Base-by-base conservation (phyloP, 257 asterid species). In the Lycium ferocissimum region DNA sequence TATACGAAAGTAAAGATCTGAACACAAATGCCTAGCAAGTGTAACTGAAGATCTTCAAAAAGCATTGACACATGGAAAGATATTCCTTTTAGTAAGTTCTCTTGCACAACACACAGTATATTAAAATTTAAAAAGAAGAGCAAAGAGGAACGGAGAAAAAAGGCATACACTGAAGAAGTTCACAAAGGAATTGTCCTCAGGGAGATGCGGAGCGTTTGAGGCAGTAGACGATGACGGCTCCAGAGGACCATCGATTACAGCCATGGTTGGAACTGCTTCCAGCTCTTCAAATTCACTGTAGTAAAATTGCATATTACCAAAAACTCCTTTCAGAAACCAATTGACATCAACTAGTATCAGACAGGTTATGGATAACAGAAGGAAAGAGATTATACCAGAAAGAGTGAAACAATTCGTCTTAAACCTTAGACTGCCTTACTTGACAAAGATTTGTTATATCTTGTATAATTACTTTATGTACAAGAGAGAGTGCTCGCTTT, bases 231-330 rank as follows among this genome's bases (percentile, higher is more conserved):
- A 85, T 86, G 98, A 80, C 49, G 97, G 96, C 93, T 96, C 98
- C 47, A 94, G 86, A 79, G 98, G 96, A 84, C 98, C 97, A 86
- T 96, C 98, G 88, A 94, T 94, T 58, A 92, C 95, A 33, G 97
- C 94, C 88, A 92, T 88, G 26, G 97, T 89, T 26, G 98, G 97
- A 85, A 96, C 98, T 85, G 98, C 98, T 92, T 94, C 99, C 84
- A 94, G 93, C 88, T 96, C 99, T 90, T 94, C 98, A 49, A 92
- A 96, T 84, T 93, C 96, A 86, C 98, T 96, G 92, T 87, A 89
- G 63, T 14, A 87, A 83, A 83, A 56, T 49, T 80, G 67, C 66
- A 86, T 49, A 67, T 58, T 2, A 66, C 65, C 45, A 78, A 78
- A 53, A 78, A 65, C 62, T 78, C 15, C 65, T 78, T 78, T 53